Evolutionary conservation across 352 stramenopile genomes (phyloP), one percentile per base, ranked within the genome.

Genomic region (Phytophthora rubi): DNA sequence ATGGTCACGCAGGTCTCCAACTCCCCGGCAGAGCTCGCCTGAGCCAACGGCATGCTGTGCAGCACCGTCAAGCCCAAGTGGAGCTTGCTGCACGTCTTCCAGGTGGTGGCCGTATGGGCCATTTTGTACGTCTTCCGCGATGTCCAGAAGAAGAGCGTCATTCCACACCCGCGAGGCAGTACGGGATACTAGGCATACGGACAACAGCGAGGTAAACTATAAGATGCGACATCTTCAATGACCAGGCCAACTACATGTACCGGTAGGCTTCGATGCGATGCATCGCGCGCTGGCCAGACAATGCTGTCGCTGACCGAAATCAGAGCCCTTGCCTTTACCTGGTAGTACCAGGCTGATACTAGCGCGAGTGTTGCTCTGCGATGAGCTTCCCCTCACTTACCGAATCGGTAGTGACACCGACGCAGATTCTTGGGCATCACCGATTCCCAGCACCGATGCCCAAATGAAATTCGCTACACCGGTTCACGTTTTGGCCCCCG

Each of bases 121-220:
- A 53, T 74, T n/a, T 28, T 76, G 6, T 76, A 66, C 39, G 59
- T 76, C 2, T 79, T 79, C 33, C 68, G 68, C 35, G 71, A 62
- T 15, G 70, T 71, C 49, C 48, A 77, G 37, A 80, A 78, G 73
- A 74, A 74, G 45, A 65, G 52, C 48, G 58, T 70, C 6, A 42
- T 76, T 45, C 62, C 67, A 10, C 57, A 69, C 37, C 59, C 69
- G 23, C 44, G 53, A 6, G 58, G 58, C 26, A 70, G 60, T 32
- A 47, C 35, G 23, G 53, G 30, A 53, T 68, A 67, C 28, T 65
- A 71, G 32, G 16, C 39, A 48, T 48, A 18, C 3, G 39, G 4
- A 6, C 15, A 51, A 13, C 6, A 51, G 44, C 16, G 6, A 51
- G 8, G 44, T 51, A 51, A 51, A 51, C 6, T 51, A 51, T 26